A percentile compares a stretch with the other conserved stretches of the same genome.
These are phyloP conservation scores for Lipomyces chichibuensis DNA, from an alignment of 805 yeast genomes.

Conservation along the genomic window DNA sequence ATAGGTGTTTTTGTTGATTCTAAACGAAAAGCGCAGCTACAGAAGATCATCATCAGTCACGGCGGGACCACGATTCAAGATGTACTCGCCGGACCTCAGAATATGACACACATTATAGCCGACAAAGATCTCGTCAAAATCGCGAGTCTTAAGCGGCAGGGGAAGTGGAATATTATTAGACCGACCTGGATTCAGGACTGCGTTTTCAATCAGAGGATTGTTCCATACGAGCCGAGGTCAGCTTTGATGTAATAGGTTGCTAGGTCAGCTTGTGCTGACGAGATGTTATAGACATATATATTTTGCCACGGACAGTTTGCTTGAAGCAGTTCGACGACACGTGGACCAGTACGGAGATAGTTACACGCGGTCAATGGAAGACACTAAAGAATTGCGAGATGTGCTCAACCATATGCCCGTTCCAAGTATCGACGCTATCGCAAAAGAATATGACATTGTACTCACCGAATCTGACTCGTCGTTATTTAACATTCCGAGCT, in stretches of 20 bases:
- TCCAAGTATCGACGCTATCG: background rate
- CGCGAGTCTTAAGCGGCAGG: conserved; percentile 47
- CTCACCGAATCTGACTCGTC: background rate
- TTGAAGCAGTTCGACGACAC: conserved; percentile 42
- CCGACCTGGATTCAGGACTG: conserved; percentile 79
- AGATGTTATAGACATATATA: conserved; percentile 50
- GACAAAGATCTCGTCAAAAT: conserved; percentile 47
- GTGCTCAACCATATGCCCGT: conserved; percentile 32
- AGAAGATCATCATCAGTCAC: conserved; percentile 54
- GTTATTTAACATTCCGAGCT: conserved; percentile 41
- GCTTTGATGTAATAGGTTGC: conserved; percentile 55
- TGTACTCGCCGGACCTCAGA: conserved; percentile 1
- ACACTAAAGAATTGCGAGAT: conserved; percentile 35
- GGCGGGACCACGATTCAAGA: conserved; percentile 36
- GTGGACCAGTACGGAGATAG: conserved; percentile 71
- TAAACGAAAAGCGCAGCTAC: conserved; percentile 39
- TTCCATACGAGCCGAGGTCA: conserved; percentile 60
- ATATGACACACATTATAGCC: conserved; percentile 26
- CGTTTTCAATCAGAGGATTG: conserved; percentile 47
- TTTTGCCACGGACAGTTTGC: conserved; percentile 45
- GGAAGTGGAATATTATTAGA: conserved; percentile 59
- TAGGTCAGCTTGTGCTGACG: conserved; percentile 18
- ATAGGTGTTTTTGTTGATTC: conserved; percentile 8
- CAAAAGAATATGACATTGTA: background rate
- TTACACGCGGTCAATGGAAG: conserved; percentile 46